Evolutionary conservation across 2,329 filamentous ascomycete species (phyloP).

Genomic region (Bretziella fagacearum): DNA sequence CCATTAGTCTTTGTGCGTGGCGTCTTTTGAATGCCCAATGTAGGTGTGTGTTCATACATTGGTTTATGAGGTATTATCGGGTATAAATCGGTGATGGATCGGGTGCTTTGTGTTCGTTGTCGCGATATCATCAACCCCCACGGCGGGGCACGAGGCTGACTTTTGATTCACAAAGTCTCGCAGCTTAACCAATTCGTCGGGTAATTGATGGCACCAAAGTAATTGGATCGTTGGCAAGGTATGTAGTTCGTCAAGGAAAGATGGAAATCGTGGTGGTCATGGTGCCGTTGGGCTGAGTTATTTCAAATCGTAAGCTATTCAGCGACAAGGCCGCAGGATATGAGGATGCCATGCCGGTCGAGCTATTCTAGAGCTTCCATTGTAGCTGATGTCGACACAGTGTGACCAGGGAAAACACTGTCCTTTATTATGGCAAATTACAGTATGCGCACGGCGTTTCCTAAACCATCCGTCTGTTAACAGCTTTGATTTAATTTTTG

Average conservation of each 20-base stretch:
- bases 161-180: background rate
- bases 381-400: conserved; percentile 11
- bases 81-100: no score
- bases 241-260: no score
- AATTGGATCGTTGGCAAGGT: no score
- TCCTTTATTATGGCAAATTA: rapidly evolving
- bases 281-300: background rate
- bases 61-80: background rate
- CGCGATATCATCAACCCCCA: background rate
- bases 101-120: no score
- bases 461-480: no score
- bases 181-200: background rate
- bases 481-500: no score
- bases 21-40: background rate
- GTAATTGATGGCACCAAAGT: background rate
- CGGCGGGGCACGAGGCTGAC: conserved; percentile 6
- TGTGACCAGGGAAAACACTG: background rate
- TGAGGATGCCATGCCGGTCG: no score
- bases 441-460: conserved; percentile 5
- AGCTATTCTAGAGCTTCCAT: background rate
- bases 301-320: no score
- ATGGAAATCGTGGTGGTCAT: no score
- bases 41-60: background rate
- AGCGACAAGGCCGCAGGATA: no score
- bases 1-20: no score